Percentiles rank a stretch among this genome's conserved stretches.
These are phyloP conservation scores for Akanthomyces muscarius DNA, from an alignment of 2,329 filamentous ascomycete species.

Conservation along the genomic window DNA sequence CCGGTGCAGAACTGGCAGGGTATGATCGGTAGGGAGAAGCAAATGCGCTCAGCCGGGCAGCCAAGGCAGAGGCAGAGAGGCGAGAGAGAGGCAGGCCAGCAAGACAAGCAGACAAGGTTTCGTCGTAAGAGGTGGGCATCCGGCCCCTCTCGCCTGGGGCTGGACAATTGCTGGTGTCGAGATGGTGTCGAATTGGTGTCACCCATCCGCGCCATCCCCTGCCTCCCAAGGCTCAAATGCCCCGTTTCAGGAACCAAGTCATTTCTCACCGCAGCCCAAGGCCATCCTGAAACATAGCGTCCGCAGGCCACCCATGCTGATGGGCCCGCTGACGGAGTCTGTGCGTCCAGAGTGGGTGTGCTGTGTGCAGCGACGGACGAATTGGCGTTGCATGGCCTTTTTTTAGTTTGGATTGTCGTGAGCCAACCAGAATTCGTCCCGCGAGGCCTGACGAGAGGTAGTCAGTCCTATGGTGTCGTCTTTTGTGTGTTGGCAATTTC, in stretches of 20 bases:
- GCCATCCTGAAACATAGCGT: slow-evolving; percentile 27
- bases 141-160: slow-evolving; percentile 15
- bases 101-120: slow-evolving; percentile 4
- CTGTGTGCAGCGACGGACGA: slow-evolving; percentile 1
- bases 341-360: slow-evolving; percentile 12
- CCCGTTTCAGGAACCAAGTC: slow-evolving; percentile 30
- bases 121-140: slow-evolving; percentile 18
- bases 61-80: neutral
- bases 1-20: slow-evolving; percentile 9
- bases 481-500: slow-evolving; percentile 7
- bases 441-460: neutral
- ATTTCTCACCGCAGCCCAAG: slow-evolving; percentile 26
- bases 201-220: slow-evolving; percentile 16
- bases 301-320: slow-evolving; percentile 15
- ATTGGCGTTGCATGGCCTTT: neutral
- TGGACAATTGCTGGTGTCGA: slow-evolving; percentile 12
- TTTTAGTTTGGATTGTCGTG: slow-evolving; percentile 9
- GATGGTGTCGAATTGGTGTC: slow-evolving; percentile 19
- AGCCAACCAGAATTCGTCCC: slow-evolving; percentile 3
- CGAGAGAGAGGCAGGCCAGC: neutral
- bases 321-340: slow-evolving; percentile 19
- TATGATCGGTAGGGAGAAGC: neutral
- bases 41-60: neutral
- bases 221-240: slow-evolving; percentile 16
- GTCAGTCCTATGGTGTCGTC: neutral